Base-by-base conservation (phyloP, 371 early-diverging fungal species). In the Rhizomucor miehei region DNA sequence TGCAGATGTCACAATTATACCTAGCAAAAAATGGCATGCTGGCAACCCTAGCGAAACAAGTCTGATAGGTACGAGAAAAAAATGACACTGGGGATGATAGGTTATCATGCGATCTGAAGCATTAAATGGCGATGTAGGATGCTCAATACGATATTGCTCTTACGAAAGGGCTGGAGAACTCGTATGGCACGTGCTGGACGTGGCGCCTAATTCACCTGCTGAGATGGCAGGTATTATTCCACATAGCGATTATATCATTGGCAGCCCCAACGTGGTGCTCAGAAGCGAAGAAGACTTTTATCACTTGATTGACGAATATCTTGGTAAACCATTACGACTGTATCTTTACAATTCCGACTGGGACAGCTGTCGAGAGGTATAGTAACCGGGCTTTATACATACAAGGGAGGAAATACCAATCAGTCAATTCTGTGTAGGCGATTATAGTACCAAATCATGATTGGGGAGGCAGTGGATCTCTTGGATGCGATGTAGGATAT, bases 401-500 rank as follows among this genome's bases (percentile, higher is more conserved):
- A 6, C 29, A 20, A n/a, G 13, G 29, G 23, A 13, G 12, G n/a
- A 9, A 39, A 5, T 6, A 0, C 1, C 20, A 39, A 21, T 14
- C 19, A 14, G 25, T 13, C 34, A 20, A 1, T 59, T 14, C 3
- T 41, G 16, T 14, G 16, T 39, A 75, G 77, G 82, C 81, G 44
- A 80, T 84, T 24, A 85, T 87, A 56, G 71, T 84, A 24, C 86
- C 88, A 14, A 84, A 83, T 59, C 75, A 79, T 53, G 85, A 82
- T 52, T 87, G 88, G 88, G 88, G 88, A 38, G 88, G 88, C 19
- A 71, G 77, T 51, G 88, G 88, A 1, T 73, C 81, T 6, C 54
- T 87, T 12, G 88, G 88, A 10, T 87, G 88, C 55, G 88, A 85
- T 59, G 85, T 87, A 3, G 88, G 85, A 19, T 87, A 81, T 63